These are phyloP conservation scores for Porogramme epimiltina DNA, from an alignment of 1,284 basidiomycete species.

Conservation along the genomic window DNA sequence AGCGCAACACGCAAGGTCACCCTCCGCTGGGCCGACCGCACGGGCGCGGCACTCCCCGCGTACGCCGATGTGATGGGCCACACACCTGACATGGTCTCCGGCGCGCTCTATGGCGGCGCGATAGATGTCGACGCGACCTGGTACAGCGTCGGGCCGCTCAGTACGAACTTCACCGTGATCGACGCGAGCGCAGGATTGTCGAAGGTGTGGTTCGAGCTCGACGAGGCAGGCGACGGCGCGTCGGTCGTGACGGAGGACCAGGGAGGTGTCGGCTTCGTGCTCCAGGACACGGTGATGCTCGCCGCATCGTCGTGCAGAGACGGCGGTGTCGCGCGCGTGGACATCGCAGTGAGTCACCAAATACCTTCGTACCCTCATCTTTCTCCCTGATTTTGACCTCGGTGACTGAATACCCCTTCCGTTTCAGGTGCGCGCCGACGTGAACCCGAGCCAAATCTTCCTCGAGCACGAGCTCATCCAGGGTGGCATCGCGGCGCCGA, in stretches of 20 bases:
- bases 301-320: background rate
- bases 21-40: conserved; percentile 1
- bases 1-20: background rate
- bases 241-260: conserved; percentile 2
- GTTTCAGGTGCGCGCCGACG: background rate
- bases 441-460: background rate
- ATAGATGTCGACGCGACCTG: background rate
- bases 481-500: background rate
- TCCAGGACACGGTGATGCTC: conserved; percentile 3
- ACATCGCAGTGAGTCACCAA: background rate
- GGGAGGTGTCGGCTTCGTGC: conserved; percentile 5
- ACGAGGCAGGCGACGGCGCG: conserved; percentile 1
- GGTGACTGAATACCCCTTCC: too few relatives aligned
- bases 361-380: too few relatives aligned
- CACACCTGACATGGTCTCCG: background rate
- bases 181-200: conserved; percentile 1
- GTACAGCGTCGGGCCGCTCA: background rate
- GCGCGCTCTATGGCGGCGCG: background rate
- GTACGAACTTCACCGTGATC: background rate
- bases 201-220: conserved; percentile 12
- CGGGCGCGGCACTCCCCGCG: background rate
- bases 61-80: background rate
- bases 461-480: background rate
- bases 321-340: background rate
- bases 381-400: too few relatives aligned